These are phyloP conservation scores for Golubevia sp. DNA, from an alignment of 1,284 basidiomycete species.

Conservation along the genomic window DNA sequence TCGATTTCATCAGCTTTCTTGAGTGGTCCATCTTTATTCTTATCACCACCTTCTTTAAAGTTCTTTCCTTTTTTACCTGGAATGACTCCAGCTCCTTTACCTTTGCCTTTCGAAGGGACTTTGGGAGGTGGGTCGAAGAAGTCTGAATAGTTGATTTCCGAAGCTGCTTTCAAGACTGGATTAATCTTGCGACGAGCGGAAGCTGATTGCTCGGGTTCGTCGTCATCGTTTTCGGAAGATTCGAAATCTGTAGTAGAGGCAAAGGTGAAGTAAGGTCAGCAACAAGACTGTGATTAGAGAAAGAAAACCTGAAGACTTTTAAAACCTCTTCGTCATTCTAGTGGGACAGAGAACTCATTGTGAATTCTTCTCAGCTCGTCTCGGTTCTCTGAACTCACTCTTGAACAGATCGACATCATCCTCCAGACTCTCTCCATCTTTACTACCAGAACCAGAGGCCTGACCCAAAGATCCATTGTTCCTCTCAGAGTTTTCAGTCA, in stretches of 20 bases:
- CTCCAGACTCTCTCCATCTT: slow-evolving; percentile 66
- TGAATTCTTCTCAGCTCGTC: slow-evolving; percentile 13
- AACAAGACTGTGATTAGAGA: neutral
- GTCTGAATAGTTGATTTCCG: slow-evolving; percentile 40
- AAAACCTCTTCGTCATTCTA: too few species aligned
- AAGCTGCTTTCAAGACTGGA: slow-evolving; percentile 5
- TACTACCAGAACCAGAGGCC: slow-evolving; percentile 65
- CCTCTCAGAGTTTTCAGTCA: slow-evolving; percentile 80
- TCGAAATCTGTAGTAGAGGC: neutral
- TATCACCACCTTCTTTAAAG: slow-evolving; percentile 6
- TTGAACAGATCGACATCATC: slow-evolving; percentile 61
- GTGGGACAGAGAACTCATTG: too few species aligned
- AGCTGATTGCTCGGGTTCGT: slow-evolving; percentile 14
- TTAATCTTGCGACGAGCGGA: slow-evolving; percentile 6
- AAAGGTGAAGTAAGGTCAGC: neutral
- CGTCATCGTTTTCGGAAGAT: slow-evolving; percentile 17
- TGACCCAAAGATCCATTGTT: slow-evolving; percentile 70
- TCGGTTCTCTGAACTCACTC: slow-evolving; percentile 21
- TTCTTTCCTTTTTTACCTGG: neutral
- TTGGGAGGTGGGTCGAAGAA: slow-evolving; percentile 36
- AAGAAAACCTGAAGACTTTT: neutral
- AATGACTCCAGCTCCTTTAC: too few species aligned
- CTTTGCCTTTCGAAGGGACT: neutral
- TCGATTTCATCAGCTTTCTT: neutral
- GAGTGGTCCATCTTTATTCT: neutral